Evolutionary conservation across 257 asterid genomes (phyloP), one percentile per base, ranked within the genome.

Genomic region (Solanum bulbocastanum): DNA sequence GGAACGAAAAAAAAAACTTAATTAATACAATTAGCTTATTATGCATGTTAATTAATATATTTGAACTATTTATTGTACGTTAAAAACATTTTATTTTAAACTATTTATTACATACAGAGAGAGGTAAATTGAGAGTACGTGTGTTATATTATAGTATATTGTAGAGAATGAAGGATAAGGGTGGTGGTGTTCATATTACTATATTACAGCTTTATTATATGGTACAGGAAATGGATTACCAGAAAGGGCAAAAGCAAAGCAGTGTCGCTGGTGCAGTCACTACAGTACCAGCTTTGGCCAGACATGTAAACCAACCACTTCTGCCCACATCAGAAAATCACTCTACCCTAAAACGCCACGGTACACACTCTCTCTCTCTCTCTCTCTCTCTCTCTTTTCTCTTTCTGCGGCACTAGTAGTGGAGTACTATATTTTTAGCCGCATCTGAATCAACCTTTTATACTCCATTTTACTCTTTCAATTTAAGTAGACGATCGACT

Each of bases 151-250:
- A n/a, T 56, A 3, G 0, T 56, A 58, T 58, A 85, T 25, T 11
- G n/a, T 16, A 62, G 33, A 40, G 46, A 65, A 27, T 11, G 69
- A 10, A 84, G 39, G 32, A 74, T 37, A 23, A 30, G 14, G 27
- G 68, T 46, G 36, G 65, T 49, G 52, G 49, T 73, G 30, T 73
- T 86, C 8, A 30, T 72, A 27, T 85, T 71, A 32, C 62, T 3
- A 20, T 56, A 56, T 56, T 56, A 56, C 66, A 12, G 39, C 25
- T 85, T 85, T 66, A 18, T 56, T 10, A 68, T 40, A 5, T 46
- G 30, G 76, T 60, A 86, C 91, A 91, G 92, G 89, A 85, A 88
- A 79, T 85, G 88, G 89, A 82, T 87, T 62, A 76, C 86, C 62
- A 44, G 83, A 23, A 86, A 27, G 35, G 15, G 87, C 76, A 74